Evolutionary conservation across 2,329 filamentous ascomycete species (phyloP), one percentile per base, ranked within the genome.

Genomic region (Xylogone sp.): DNA sequence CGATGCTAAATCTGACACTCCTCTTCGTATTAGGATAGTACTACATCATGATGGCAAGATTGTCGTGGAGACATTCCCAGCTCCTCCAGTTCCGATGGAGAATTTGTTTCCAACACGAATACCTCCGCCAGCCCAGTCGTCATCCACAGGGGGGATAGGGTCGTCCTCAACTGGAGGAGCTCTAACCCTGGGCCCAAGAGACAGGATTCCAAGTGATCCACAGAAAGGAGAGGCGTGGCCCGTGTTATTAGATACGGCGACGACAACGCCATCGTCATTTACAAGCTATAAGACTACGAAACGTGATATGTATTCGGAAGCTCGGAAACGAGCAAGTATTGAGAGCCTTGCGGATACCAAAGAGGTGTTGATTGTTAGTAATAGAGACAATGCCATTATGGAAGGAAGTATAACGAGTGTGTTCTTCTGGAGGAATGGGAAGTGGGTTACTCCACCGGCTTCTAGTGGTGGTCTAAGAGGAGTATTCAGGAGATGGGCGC

Each of bases 231-330:
- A 60, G 2, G 42, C 55, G 3, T 84, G 77, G 75, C 63, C 57
- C n/a, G 60, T 86, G 16, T 68, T 71, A 13, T 62, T 86, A 12
- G 84, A 87, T 65, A 70, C 71, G 0, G 52, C 69, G 22, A 62
- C 71, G 3, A 87, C 78, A 0, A 61, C 65, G 0, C 73, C 77
- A 0, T 77, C 77, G 0, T 77, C 82, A n/a, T 88, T 86, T 63
- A 96, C 92, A 0, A 84, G 86, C 52, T 88, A 88, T 73, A 97
- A 99, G 69, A 97, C 93, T 0, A 94, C 88, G 0, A 74, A 78
- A 45, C 82, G 93, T 13, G 71, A 75, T 9, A 75, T 84, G 65
- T 97, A 97, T 67, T 81, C 88, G 44, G 72, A 71, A 2, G 88
- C 90, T 1, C 81, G 91, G 8, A 63, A 71, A 21, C 78, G 88